Conservation (phyloP, 805 yeast genomes). For the Metschnikowia corniflorae region DNA sequence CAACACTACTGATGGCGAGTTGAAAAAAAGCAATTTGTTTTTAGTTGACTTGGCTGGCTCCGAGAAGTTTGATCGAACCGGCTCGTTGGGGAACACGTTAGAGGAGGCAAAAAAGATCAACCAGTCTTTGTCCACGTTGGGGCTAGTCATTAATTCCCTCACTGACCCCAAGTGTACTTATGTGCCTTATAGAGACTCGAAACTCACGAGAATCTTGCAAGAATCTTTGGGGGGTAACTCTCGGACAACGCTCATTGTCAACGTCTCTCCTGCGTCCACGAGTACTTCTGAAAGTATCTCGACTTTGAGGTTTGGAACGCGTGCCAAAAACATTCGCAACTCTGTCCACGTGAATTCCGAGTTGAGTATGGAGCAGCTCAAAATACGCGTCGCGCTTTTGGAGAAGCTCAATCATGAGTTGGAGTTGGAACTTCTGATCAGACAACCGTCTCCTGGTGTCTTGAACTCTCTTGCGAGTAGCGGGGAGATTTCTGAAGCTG, state of each 20-base stretch:
- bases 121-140: conserved; percentile 70
- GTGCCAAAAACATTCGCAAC: conserved; percentile 68
- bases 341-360: conserved; percentile 62
- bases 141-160: conserved; percentile 75
- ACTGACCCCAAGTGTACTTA: conserved; percentile 66
- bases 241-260: conserved; percentile 67
- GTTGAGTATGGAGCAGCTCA: conserved; percentile 47
- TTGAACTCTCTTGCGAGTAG: not conserved
- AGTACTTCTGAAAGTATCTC: conserved; percentile 66
- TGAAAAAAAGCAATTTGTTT: conserved; percentile 61
- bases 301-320: conserved; percentile 67
- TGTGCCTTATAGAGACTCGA: conserved; percentile 74
- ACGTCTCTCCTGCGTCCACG: conserved; percentile 60
- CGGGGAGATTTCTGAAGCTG: conserved; percentile 1
- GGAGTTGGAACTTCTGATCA: conserved; percentile 35
- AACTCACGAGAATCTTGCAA: conserved; percentile 71
- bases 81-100: conserved; percentile 67
- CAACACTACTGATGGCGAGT: conserved; percentile 49
- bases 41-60: conserved; percentile 87
- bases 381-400: conserved; percentile 35
- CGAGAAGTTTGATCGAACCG: conserved; percentile 74
- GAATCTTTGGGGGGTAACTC: conserved; percentile 83
- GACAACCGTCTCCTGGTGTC: not conserved
- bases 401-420: conserved; percentile 36
- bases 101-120: conserved; percentile 87